Evolutionary conservation across 176 grass and related monocot species (phyloP).

Genomic region (Dendrocalamus sinicus): DNA sequence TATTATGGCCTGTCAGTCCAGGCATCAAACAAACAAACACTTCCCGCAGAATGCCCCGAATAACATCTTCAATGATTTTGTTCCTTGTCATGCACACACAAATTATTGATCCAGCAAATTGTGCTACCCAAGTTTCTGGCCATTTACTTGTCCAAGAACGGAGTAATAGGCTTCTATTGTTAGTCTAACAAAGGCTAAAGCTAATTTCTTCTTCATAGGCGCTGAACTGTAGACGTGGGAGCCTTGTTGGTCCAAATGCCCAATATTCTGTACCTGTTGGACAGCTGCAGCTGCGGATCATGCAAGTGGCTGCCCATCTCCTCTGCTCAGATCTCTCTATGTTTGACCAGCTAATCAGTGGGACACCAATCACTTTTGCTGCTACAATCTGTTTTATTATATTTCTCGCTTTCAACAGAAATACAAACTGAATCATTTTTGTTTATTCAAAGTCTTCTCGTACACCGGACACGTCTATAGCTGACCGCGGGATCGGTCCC

Average conservation of each 20-base stretch:
- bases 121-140: conserved; percentile 1
- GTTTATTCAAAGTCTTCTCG: neutral
- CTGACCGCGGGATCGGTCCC: neutral
- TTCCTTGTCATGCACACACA: neutral
- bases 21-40: conserved; percentile 7
- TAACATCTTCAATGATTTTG: neutral
- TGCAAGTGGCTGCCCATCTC: conserved; percentile 47
- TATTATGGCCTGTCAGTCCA: neutral
- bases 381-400: neutral
- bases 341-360: conserved; percentile 53
- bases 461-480: conserved; percentile 10
- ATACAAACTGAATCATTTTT: conserved; percentile 2
- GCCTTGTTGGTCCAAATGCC: conserved; percentile 14
- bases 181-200: conserved; percentile 1
- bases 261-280: neutral
- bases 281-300: conserved; percentile 34
- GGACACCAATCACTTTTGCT: conserved; percentile 41
- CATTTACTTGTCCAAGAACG: neutral
- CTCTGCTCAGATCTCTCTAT: neutral
- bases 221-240: conserved; percentile 42
- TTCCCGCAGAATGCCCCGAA: neutral
- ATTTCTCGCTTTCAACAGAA: conserved; percentile 12
- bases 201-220: neutral
- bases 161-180: neutral
- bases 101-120: neutral